Evolutionary conservation across 2,329 filamentous ascomycete species (phyloP), one percentile per base, ranked within the genome.

Genomic region (Trichoderma sp.): DNA sequence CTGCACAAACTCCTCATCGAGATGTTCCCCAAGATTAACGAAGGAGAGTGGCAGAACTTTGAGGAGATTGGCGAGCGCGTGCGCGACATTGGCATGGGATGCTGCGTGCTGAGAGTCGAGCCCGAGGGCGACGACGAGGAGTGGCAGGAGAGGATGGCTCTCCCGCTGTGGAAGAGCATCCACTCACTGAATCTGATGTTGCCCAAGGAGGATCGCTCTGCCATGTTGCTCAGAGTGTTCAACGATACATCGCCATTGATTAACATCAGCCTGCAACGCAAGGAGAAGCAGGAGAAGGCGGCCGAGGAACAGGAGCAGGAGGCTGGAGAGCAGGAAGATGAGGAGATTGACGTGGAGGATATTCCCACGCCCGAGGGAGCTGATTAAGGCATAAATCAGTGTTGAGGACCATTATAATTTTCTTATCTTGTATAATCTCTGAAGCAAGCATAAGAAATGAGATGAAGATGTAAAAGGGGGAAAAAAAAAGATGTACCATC

Each of bases 131-230:
- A 79, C n/a, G 84, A 87, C 69, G 79, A 82, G 10, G 84, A 85
- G 56, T 90, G 89, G 71, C 79, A 81, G 28, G 95, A 98, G 82
- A 85, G 88, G 30, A 93, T 97, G 88, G 92, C 95, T 1, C 85
- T 99, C 21, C 96, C 96, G 4, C 83, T 99, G 32, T 99, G 96
- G 96, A 91, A 96, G 81, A 96, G 94, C 77, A 87, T 97, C 70
- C 90, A 94, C 74, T 95, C 91, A 24, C 85, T 98, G 69, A 99
- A 99, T 79, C 87, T 99, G 66, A 99, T 99, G 96, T 85, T 99
- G 76, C 95, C 96, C 60, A 99, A 99, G 83, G 96, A 99, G 79
- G 96, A 99, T 73, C 89, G 96, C 18, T 90, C 89, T 28, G 96
- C 96, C 1, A 96, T 98, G 93, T 83, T 98, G 74, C 84, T 98